phyloP scores from a whole-genome alignment of 305 asterid species.

The Lippia alba region DNA sequence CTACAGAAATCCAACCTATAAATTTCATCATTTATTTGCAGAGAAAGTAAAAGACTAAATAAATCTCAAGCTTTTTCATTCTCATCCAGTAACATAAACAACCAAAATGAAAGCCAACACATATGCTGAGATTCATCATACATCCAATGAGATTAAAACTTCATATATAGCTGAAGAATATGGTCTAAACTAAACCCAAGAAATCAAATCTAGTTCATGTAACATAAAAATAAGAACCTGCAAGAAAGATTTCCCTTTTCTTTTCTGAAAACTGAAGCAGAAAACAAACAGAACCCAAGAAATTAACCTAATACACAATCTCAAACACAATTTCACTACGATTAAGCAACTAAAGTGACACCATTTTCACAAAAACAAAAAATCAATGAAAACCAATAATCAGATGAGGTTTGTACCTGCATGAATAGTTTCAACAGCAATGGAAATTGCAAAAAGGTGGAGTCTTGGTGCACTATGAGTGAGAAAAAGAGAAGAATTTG shows the following conservation, averaged over 20 bases:
- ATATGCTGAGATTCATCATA: constrained; percentile 30
- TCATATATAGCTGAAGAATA: constrained; percentile 20
- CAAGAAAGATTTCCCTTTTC: constrained; percentile 1
- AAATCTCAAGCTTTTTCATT: constrained; percentile 24
- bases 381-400: constrained; percentile 31
- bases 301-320: constrained; percentile 18
- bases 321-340: constrained; percentile 17
- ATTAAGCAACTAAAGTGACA: constrained; percentile 47
- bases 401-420: constrained; percentile 42
- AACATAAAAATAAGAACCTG: constrained; percentile 15
- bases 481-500: constrained; percentile 32
- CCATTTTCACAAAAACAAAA: constrained; percentile 36
- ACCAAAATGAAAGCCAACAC: constrained; percentile 14
- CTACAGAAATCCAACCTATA: constrained; percentile 2
- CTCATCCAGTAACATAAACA: constrained; percentile 24
- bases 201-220: constrained; percentile 28
- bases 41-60: constrained; percentile 10
- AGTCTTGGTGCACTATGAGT: constrained; percentile 38
- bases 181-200: constrained; percentile 25
- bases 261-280: constrained; percentile 19
- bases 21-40: neutral
- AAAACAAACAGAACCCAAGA: constrained; percentile 22
- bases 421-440: constrained; percentile 38
- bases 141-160: constrained; percentile 15
- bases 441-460: constrained; percentile 33